These are phyloP conservation scores for Cyclostephanos invisitatus DNA, from an alignment of 108 stramenopile genomes.

Conservation along the genomic window DNA sequence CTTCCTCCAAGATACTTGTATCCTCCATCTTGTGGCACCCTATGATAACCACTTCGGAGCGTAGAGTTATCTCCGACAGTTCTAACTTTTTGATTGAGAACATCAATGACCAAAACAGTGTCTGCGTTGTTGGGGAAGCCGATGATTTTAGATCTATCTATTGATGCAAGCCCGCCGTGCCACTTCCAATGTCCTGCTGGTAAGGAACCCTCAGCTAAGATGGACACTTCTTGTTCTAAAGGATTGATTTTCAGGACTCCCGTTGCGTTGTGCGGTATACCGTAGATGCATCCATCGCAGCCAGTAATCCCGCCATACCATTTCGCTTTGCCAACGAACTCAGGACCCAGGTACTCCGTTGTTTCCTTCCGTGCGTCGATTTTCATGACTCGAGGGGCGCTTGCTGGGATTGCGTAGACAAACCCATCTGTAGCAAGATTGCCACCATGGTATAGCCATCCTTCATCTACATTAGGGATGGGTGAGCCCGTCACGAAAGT, in stretches of 20 bases:
- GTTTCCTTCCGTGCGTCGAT: slow-evolving; percentile 56
- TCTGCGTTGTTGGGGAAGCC: slow-evolving; percentile 75
- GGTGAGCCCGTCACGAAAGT: slow-evolving; percentile 54
- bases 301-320: slow-evolving; percentile 63
- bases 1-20: slow-evolving; percentile 78
- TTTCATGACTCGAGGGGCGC: slow-evolving; percentile 61
- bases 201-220: slow-evolving; percentile 43
- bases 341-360: slow-evolving; percentile 49
- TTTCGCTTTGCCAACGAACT: slow-evolving; percentile 52
- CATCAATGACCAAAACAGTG: slow-evolving; percentile 58
- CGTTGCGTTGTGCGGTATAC: slow-evolving; percentile 65
- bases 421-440: slow-evolving; percentile 56
- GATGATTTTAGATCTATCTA: slow-evolving; percentile 58
- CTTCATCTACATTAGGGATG: slow-evolving; percentile 37
- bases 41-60: slow-evolving; percentile 62
- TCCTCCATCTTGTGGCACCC: slow-evolving; percentile 63
- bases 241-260: slow-evolving; percentile 71
- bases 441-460: slow-evolving; percentile 73
- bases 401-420: slow-evolving; percentile 72
- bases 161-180: slow-evolving; percentile 66
- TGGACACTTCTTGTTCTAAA: slow-evolving; percentile 47
- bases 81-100: slow-evolving; percentile 44
- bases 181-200: slow-evolving; percentile 69
- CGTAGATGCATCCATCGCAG: slow-evolving; percentile 63
- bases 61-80: slow-evolving; percentile 47